Evolutionary conservation across 1,139 yeast species (phyloP).

Genomic region (Saccharomyces uvarum): DNA sequence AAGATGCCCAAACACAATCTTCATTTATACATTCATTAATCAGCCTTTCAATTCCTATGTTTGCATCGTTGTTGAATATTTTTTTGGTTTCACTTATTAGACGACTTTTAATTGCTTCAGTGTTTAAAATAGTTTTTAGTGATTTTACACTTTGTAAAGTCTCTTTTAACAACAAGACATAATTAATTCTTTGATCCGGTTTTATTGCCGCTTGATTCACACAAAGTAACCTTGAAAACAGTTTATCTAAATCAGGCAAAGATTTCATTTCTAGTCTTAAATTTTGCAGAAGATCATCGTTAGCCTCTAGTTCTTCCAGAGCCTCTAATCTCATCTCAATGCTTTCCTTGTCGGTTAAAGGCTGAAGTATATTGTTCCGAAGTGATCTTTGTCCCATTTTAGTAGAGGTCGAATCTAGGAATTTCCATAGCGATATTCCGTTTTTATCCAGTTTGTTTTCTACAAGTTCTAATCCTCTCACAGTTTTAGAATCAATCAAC

Average conservation of each 20-base stretch:
- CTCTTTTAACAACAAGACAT: slow-evolving; percentile 35
- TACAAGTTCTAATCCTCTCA: slow-evolving; percentile 35
- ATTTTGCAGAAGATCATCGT: slow-evolving; percentile 17
- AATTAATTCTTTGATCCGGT: slow-evolving; percentile 37
- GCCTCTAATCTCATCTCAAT: slow-evolving; percentile 34
- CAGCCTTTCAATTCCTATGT: slow-evolving; percentile 21
- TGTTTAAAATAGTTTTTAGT: slow-evolving; percentile 14
- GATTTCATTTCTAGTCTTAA: slow-evolving; percentile 27
- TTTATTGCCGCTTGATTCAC: slow-evolving; percentile 19
- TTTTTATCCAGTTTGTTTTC: slow-evolving; percentile 29
- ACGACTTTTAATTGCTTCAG: slow-evolving; percentile 10
- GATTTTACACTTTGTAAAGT: slow-evolving; percentile 21
- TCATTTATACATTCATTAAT: slow-evolving; percentile 35
- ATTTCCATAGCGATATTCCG: slow-evolving; percentile 33
- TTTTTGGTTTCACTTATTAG: slow-evolving; percentile 30
- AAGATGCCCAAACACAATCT: slow-evolving; percentile 39
- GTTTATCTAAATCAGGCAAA: slow-evolving; percentile 35
- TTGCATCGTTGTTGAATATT: slow-evolving; percentile 27
- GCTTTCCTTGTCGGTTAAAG: slow-evolving; percentile 35
- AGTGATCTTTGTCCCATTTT: slow-evolving; percentile 41
- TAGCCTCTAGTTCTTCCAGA: slow-evolving; percentile 31
- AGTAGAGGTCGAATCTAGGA: slow-evolving; percentile 36
- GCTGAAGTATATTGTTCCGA: slow-evolving; percentile 39
- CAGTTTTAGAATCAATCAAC: slow-evolving; percentile 37
- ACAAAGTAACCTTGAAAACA: slow-evolving; percentile 31